These are phyloP conservation scores for Allium cepa DNA, from an alignment of 106 monocot species.

Conservation along the genomic window DNA sequence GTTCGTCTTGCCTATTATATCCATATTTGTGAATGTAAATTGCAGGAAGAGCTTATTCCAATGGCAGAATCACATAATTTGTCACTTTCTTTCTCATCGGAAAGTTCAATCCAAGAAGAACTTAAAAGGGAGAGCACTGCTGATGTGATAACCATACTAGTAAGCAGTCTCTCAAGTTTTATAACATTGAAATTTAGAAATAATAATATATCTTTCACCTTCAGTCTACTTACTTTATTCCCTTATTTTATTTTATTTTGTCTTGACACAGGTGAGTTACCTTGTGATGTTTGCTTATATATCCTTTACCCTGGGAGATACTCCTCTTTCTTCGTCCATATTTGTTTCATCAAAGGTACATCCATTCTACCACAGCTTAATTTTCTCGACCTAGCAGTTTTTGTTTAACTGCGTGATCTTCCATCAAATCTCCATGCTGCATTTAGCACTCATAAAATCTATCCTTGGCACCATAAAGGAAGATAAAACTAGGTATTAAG, in stretches of 20 bases:
- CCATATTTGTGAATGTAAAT: conserved; percentile 6
- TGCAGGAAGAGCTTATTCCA: conserved; percentile 81
- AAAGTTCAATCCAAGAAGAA: conserved; percentile 96
- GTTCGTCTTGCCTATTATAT: background rate
- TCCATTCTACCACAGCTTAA: background rate
- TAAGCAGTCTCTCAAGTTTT: conserved; percentile 8
- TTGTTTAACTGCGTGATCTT: background rate
- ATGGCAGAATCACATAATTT: conserved; percentile 68
- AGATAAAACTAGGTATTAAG: no score
- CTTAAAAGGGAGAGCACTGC: conserved; percentile 90
- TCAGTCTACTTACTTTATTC: conserved; percentile 4
- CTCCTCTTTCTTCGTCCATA: conserved; percentile 40
- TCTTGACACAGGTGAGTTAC: conserved; percentile 81
- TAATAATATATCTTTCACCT: background rate
- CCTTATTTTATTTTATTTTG: conserved; percentile 1
- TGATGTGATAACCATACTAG: conserved; percentile 81
- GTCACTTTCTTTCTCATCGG: conserved; percentile 86
- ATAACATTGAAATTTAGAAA: background rate
- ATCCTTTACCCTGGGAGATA: conserved; percentile 71
- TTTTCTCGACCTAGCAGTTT: background rate
- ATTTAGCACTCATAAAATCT: background rate
- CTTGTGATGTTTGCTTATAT: conserved; percentile 97
- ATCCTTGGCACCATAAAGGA: no score
- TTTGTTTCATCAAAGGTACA: conserved; percentile 91
- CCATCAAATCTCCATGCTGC: background rate